Base-by-base conservation (phyloP, 345 rosid genomes). In the Ceriops decandra region DNA sequence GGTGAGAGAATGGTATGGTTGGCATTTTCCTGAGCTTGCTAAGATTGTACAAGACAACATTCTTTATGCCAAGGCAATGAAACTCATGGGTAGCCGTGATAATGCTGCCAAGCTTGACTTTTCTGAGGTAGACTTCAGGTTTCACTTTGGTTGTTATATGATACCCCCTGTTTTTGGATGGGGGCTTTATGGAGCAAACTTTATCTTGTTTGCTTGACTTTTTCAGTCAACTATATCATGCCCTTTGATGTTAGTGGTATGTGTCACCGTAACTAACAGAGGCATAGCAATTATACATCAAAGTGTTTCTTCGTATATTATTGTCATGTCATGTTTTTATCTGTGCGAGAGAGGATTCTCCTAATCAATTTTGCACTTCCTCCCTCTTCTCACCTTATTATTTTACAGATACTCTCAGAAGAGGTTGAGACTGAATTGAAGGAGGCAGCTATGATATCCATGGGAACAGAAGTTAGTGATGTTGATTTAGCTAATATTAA, bases 1-100 rank as follows among this genome's bases (percentile, higher is more conserved):
- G 72, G 93, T 90, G 47, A 83, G 90, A 15, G 96, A 95, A 61
- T 88, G 96, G 98, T 91, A 91, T 24, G 98, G 96, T 42, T 95
- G 95, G 98, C 99, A 95, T 85, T 91, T 95, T 74, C 99, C 97
- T 0, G 99, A 95, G 86, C 97, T 95, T 64, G 91, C 93, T 2
- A 91, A 86, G 87, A 90, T 91, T 72, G 73, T 95, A n/a, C 84
- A 77, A 32, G 98, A 95, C 74, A 91, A 90, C 79, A 91, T 95
- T 52, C 79, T 65, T 0, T 91, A 95, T 73, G 97, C 96, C n/a
- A 91, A 90, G 82, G 52, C 85, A 7, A 96, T 95, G 42, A 95
- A 95, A 74, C 66, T 88, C 67, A 88, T 95, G 99, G 90, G 98
- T 28, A 8, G 83, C 64, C 90, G 99, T 21, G 80, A 77, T 35